Percentiles rank a stretch among this genome's conserved stretches.
Conservation (phyloP, 176 grass and related monocot genomes). For the Carex scoparia region DNA sequence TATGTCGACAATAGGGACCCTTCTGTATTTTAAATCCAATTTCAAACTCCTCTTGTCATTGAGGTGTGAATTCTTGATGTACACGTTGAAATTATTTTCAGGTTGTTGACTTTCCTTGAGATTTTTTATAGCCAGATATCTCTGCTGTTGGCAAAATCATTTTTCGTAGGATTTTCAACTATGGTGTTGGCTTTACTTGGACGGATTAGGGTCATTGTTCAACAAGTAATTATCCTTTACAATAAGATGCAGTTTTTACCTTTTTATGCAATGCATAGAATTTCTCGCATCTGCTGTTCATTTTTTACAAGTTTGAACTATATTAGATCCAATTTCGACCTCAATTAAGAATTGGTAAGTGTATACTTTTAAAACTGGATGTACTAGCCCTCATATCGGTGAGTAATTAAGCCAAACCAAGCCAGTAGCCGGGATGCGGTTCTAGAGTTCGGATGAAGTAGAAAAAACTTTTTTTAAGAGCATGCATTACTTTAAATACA, state of each 20-base stretch:
- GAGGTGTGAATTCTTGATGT: neutral
- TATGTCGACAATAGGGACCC: neutral
- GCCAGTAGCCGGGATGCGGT: neutral
- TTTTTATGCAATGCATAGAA: neutral
- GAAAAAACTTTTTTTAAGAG: neutral
- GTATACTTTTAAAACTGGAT: neutral
- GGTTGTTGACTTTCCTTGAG: slow-evolving; percentile 35
- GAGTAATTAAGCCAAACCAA: neutral
- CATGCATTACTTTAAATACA: neutral
- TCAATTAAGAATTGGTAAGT: neutral
- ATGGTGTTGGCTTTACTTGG: slow-evolving; percentile 71
- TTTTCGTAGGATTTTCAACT: slow-evolving; percentile 64
- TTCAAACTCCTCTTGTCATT: slow-evolving; percentile 7
- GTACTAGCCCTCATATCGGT: neutral
- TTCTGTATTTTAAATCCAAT: neutral
- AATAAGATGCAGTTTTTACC: slow-evolving; percentile 9
- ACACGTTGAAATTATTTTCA: slow-evolving; percentile 21
- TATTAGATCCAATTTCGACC: neutral
- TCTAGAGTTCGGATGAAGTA: neutral
- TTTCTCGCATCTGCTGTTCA: neutral
- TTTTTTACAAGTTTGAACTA: neutral
- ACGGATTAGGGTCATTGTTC: slow-evolving; percentile 59
- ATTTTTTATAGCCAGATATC: slow-evolving; percentile 66
- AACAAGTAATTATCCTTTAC: slow-evolving; percentile 58
- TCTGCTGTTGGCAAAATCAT: slow-evolving; percentile 82